phyloP scores from a whole-genome alignment of 2,329 filamentous ascomycete genomes.

The Aspergillus pseudoviridinutans region DNA sequence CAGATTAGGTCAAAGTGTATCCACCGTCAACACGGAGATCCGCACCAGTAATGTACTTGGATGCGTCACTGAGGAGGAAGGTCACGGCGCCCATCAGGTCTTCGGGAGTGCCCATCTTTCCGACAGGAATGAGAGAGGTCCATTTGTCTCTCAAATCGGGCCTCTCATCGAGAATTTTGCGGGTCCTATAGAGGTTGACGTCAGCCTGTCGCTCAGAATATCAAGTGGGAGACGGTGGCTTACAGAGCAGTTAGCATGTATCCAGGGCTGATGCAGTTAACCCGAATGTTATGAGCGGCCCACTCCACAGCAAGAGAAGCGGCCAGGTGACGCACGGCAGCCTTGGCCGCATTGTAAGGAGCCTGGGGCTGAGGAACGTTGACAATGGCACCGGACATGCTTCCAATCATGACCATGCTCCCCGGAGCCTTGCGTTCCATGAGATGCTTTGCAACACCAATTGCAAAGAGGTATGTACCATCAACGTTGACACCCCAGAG shows the following conservation, averaged over 20 bases:
- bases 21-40: conserved; percentile 81
- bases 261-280: conserved; percentile 92
- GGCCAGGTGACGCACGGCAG: conserved; percentile 83
- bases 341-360: conserved; percentile 91
- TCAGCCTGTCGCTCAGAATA: neutral
- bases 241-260: conserved; percentile 95
- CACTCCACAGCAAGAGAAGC: conserved; percentile 89
- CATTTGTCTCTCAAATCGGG: conserved; percentile 85
- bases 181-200: conserved; percentile 56
- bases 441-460: conserved; percentile 78
- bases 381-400: conserved; percentile 90
- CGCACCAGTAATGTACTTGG: conserved; percentile 68
- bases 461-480: conserved; percentile 86
- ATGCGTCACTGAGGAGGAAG: conserved; percentile 77
- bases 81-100: conserved; percentile 92
- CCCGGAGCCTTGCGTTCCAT: conserved; percentile 76
- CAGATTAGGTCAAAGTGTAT: conserved; percentile 70
- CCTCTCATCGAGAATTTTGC: conserved; percentile 92
- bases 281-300: conserved; percentile 80
- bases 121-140: conserved; percentile 87
- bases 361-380: conserved; percentile 93
- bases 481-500: conserved; percentile 93
- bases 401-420: conserved; percentile 91
- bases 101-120: conserved; percentile 87
- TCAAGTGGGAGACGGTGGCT: conserved; percentile 36